Evolutionary conservation across 2,329 filamentous ascomycete species (phyloP), one percentile per base, ranked within the genome.

Genomic region (Nannizziopsis arthrosporioides): DNA sequence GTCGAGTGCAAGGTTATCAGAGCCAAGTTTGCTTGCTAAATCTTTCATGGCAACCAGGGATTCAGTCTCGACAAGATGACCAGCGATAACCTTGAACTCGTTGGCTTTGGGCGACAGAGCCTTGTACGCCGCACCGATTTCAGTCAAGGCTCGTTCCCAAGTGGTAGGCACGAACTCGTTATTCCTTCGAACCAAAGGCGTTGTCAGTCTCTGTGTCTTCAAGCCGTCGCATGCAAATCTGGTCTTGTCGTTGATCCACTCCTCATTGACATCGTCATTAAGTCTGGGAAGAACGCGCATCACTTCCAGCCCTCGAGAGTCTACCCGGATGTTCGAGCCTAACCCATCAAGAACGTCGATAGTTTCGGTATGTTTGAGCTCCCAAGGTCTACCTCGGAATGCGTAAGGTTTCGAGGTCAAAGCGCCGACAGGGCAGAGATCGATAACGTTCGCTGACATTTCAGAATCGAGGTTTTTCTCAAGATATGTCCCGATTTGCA

Each of bases 171-270:
- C 80, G 67, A 98, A 96, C 65, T 90, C 87, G 61, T 89, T 84
- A 51, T 93, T 84, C 50, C 83, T 81, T 57, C 89, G 85, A 60
- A 95, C 81, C 54, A 98, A 72, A 37, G 92, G 92, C 56, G 90
- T 92, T 32, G 92, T 96, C 49, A 98, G 75, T 63, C 92, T 81
- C 70, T 98, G 92, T 41, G 90, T 96, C 78, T 89, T 94, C 56
- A 98, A 76, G 43, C 92, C 92, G 65, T 98, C 92, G 65, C 89
- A 94, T 37, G 92, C 90, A 66, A 96, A 98, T 55, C 92, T 81
- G 36, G 87, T 82, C 77, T 96, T 98, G 74, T 98, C 92, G 69
- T 96, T 92, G 67, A 98, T 96, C 92, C 92, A 98, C 69, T 98
- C 92, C 73, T 98, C 92, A 68, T 98, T 98, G 60, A 98, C 81